Evolutionary conservation across 208 protist species (phyloP).

Genomic region (Angomonas ambiguus): DNA sequence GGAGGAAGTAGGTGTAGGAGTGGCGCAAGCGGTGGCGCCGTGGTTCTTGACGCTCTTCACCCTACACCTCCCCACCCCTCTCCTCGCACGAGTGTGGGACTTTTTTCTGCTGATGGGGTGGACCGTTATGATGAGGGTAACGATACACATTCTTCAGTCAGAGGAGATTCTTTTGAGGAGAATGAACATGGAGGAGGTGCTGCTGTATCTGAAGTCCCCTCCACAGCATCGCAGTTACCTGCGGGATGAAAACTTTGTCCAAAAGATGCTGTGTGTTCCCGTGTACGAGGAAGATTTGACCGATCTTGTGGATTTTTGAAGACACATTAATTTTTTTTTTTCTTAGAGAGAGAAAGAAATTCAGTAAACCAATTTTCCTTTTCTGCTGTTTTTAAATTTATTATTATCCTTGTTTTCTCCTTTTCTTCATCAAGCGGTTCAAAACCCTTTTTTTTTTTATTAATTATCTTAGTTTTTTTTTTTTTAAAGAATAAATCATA

Average conservation of each 20-base stretch:
- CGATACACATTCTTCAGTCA: conserved; percentile 39
- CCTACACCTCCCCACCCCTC: conserved; percentile 38
- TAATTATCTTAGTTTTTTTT: conserved; percentile 14
- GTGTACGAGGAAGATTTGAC: conserved; percentile 5
- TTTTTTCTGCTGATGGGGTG: conserved; percentile 46
- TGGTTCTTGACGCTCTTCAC: conserved; percentile 69
- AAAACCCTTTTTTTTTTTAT: conserved; percentile 14
- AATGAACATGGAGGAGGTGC: conserved; percentile 36
- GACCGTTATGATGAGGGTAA: conserved; percentile 39
- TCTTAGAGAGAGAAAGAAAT: conserved; percentile 2
- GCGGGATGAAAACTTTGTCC: background rate
- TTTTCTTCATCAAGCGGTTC: background rate
- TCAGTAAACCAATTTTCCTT: conserved; percentile 1
- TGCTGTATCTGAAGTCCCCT: conserved; percentile 33
- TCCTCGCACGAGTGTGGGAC: conserved; percentile 51
- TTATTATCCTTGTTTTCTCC: conserved; percentile 4
- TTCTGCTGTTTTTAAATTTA: background rate
- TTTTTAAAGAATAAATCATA: background rate
- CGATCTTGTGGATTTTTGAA: background rate
- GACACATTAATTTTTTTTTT: conserved; percentile 15
- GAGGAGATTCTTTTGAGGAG: conserved; percentile 34
- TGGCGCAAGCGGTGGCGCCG: conserved; percentile 41
- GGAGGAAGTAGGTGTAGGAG: conserved; percentile 15
- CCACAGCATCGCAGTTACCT: conserved; percentile 7
- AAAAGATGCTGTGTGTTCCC: background rate